Conservation (phyloP, 2,329 filamentous ascomycete species). For the Karstenula rhodostoma region DNA sequence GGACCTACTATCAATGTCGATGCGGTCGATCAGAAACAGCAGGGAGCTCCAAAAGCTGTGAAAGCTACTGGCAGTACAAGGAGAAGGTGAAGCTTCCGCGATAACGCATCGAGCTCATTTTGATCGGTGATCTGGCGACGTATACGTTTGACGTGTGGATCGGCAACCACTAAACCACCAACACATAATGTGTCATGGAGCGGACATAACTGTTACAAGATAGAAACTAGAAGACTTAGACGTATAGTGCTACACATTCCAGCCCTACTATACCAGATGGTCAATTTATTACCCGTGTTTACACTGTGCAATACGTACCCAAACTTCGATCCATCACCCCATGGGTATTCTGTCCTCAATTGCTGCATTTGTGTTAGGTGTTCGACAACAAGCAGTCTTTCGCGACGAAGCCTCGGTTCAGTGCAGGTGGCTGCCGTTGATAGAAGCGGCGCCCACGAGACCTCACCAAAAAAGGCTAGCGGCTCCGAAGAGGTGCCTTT, state of each 20-base stretch:
- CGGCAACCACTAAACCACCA: no score
- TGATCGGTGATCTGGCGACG: no score
- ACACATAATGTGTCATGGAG: no score
- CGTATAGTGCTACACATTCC: no score
- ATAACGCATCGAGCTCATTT: neutral
- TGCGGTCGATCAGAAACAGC: slow-evolving; percentile 31
- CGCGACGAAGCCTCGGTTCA: neutral
- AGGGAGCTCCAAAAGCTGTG: slow-evolving; percentile 10
- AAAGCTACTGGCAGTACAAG: slow-evolving; percentile 27
- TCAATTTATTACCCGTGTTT: neutral
- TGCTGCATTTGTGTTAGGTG: neutral
- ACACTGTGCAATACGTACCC: neutral
- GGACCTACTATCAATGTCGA: slow-evolving; percentile 22
- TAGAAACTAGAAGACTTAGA: no score
- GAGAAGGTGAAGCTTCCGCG: slow-evolving; percentile 11
- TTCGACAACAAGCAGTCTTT: neutral
- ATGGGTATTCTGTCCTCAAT: neutral
- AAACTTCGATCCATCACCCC: neutral
- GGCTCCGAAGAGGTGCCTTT: slow-evolving; percentile 3
- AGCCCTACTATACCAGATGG: no score
- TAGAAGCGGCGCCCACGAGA: neutral
- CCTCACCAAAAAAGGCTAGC: neutral
- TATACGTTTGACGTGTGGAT: no score
- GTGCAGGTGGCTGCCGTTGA: neutral
- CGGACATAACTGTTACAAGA: no score